Base-by-base conservation (phyloP, 1,284 basidiomycete genomes). In the Austroboletus novae-zelandiae region DNA sequence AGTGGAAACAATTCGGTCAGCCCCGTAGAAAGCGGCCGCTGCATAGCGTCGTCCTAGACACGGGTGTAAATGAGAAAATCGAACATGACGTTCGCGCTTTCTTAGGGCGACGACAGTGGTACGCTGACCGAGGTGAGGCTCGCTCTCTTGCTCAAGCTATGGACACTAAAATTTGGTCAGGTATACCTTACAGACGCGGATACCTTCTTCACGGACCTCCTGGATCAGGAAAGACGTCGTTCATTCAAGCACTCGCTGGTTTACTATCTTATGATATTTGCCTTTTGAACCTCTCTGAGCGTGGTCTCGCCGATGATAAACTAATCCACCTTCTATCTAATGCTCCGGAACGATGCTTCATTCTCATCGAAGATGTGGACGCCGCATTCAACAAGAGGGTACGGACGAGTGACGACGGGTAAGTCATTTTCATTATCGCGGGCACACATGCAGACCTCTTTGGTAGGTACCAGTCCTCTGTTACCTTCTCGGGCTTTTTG, bases 221-320 rank as follows among this genome's bases (percentile, higher is more conserved):
- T 1, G 97, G 97, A 18, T 97, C 94, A 0, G 97, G 97, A 49
- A 99, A 99, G 71, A 96, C 95, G 1, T 98, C 94, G 1, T 99
- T 95, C 73, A 99, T 99, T 59, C 95, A 98, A 68, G 95, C 97
- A 4, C 79, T 99, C 9, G 97, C 97, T 9, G 97, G 96, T 11
- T 83, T 85, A 15, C 73, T 99, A 27, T 86, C 84, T 50, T 98
- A 98, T 74, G 95, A 99, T 70, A 98, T 99, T 52, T 98, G 95
- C 67, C 72, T 99, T 25, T 78, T 99, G 43, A 99, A 99, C 70
- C 81, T 99, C 36, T 96, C 96, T 29, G 96, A 99, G 72, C 82
- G 97, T 48, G 97, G 97, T 0, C 78, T 99, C 45, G 91, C 93
- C 30, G 97, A 99, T 68, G 97, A 99, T 74, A 98, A 96, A 72